Conservation (phyloP, 2,329 filamentous ascomycete genomes). For the Balansia obtecta region DNA sequence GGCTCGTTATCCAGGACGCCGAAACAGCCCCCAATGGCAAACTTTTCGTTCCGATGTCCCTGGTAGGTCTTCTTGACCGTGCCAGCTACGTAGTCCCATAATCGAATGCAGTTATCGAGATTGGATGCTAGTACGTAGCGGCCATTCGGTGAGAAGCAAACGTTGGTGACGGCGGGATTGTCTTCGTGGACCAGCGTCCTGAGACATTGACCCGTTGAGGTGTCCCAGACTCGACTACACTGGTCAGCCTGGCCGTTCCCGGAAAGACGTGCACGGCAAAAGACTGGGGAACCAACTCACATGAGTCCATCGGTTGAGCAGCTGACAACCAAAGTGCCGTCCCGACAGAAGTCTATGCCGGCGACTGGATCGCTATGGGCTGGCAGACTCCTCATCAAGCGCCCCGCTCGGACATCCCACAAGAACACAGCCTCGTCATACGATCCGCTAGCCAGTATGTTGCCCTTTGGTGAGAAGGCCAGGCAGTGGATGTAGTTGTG, state of each 20-base stretch:
- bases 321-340: conserved; percentile 84
- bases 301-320: conserved; percentile 88
- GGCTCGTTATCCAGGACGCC: conserved; percentile 38
- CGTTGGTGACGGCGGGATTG: conserved; percentile 77
- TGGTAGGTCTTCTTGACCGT: conserved; percentile 95
- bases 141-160: conserved; percentile 89
- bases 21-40: conserved; percentile 76
- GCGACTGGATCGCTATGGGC: conserved; percentile 92
- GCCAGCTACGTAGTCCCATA: conserved; percentile 93
- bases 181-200: conserved; percentile 94
- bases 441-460: conserved; percentile 87
- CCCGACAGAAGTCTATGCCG: conserved; percentile 83
- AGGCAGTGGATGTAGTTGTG: conserved; percentile 94
- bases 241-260: conserved; percentile 9
- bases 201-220: conserved; percentile 85
- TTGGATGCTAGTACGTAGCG: conserved; percentile 87
- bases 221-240: conserved; percentile 79
- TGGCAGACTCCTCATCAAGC: conserved; percentile 79
- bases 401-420: conserved; percentile 85
- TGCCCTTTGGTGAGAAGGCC: conserved; percentile 94
- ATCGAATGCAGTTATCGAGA: conserved; percentile 74
- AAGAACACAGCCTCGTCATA: conserved; percentile 96
- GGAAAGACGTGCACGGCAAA: not conserved
- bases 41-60: conserved; percentile 74
- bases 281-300: conserved; percentile 32